phyloP scores from a whole-genome alignment of 176 grass and related monocot genomes.

The Aegilops sharonensis region DNA sequence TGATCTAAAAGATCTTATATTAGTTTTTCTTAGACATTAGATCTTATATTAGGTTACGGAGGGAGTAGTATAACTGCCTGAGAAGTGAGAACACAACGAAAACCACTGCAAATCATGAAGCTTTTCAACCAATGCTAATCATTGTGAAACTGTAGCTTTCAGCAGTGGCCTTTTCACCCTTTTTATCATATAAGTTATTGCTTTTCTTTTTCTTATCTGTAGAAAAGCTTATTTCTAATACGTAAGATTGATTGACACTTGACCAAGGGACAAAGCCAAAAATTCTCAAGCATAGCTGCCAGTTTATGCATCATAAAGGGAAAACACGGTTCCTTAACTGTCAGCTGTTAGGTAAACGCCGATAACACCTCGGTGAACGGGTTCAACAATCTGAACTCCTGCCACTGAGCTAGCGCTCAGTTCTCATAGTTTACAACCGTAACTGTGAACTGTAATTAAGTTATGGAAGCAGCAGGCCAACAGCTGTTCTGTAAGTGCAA shows the following conservation, averaged over 20 bases:
- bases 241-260: neutral
- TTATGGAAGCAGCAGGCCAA: too few species aligned
- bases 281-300: conserved; percentile 17
- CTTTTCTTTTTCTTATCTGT: neutral
- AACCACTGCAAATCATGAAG: neutral
- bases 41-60: too few species aligned
- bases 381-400: too few species aligned
- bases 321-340: too few species aligned
- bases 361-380: too few species aligned
- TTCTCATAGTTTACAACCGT: too few species aligned
- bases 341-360: too few species aligned
- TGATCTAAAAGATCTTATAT: too few species aligned
- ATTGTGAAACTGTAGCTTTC: neutral
- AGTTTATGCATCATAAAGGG: neutral
- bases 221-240: neutral
- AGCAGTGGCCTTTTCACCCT: neutral
- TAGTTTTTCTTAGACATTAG: too few species aligned
- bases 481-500: too few species aligned
- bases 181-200: neutral
- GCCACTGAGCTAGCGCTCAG: too few species aligned
- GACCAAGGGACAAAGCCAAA: neutral
- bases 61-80: neutral
- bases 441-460: neutral
- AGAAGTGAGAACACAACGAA: neutral
- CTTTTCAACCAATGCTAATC: neutral